Evolutionary conservation across 495 filamentous ascomycete species (phyloP).

Genomic region (Sphaerosporella brunnea): DNA sequence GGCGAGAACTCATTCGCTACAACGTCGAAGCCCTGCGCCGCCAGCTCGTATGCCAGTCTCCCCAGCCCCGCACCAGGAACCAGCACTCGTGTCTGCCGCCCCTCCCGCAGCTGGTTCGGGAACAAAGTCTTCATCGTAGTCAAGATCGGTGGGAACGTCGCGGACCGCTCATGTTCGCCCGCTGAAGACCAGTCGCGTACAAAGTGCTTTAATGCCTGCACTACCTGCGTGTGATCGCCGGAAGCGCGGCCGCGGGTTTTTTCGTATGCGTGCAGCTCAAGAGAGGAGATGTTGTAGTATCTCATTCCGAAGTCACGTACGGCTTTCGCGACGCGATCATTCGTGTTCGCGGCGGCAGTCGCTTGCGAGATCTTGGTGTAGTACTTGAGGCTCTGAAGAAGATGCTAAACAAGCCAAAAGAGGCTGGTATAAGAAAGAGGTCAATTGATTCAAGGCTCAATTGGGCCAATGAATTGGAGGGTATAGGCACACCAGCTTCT

Average conservation of each 20-base stretch:
- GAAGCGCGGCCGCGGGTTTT: conserved; percentile 10
- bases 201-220: conserved; percentile 33
- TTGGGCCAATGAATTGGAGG: conserved; percentile 4
- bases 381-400: background rate
- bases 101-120: conserved; percentile 5
- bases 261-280: conserved; percentile 23
- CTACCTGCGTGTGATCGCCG: conserved; percentile 27
- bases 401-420: background rate
- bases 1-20: conserved; percentile 32
- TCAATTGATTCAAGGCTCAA: no score
- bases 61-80: conserved; percentile 32
- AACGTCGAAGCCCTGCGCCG: conserved; percentile 28
- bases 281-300: conserved; percentile 23
- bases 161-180: conserved; percentile 29
- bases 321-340: conserved; percentile 20
- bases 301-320: conserved; percentile 23
- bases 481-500: conserved; percentile 19
- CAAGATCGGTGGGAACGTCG: conserved; percentile 28
- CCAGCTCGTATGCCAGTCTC: conserved; percentile 30
- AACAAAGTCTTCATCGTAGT: conserved; percentile 18
- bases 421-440: no score
- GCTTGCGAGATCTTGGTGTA: background rate
- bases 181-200: conserved; percentile 32
- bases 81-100: conserved; percentile 22
- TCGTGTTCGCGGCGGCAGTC: conserved; percentile 3